These are phyloP conservation scores for Boletus coccyginus DNA, from an alignment of 768 basidiomycete species.

Conservation along the genomic window DNA sequence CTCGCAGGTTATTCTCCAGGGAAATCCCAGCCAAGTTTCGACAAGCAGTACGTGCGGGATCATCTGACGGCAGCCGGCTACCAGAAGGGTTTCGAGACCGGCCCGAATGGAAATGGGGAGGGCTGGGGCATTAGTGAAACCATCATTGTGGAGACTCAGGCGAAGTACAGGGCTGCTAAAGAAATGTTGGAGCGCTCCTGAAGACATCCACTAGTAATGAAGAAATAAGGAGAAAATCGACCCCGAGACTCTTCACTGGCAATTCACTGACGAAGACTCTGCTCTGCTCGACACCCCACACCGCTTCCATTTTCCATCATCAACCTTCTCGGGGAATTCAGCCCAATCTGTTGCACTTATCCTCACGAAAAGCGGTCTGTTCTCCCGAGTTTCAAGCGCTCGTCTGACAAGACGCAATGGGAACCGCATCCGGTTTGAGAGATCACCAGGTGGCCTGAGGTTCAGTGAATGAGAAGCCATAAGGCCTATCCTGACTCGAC, in stretches of 20 bases:
- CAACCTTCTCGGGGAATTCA: constrained; percentile 51
- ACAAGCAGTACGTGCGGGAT: constrained; percentile 95
- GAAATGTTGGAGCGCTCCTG: constrained; percentile 45
- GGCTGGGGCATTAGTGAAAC: constrained; percentile 79
- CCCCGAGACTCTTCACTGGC: constrained; percentile 44
- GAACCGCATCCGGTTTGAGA: constrained; percentile 72
- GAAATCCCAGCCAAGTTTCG: constrained; percentile 82
- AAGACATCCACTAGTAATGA: constrained; percentile 2
- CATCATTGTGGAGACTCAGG: constrained; percentile 73
- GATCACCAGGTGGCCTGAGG: constrained; percentile 37
- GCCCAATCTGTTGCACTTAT: constrained; percentile 71
- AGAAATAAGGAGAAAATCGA: constrained; percentile 50
- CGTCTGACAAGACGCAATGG: constrained; percentile 54
- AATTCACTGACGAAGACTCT: constrained; percentile 55
- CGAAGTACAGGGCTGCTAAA: constrained; percentile 78
- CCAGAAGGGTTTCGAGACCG: constrained; percentile 73
- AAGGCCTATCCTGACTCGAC: too few relatives aligned
- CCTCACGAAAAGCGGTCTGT: constrained; percentile 70
- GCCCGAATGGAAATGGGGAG: constrained; percentile 60
- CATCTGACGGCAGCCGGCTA: constrained; percentile 78
- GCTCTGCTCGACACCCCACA: constrained; percentile 79
- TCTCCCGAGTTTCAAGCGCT: constrained; percentile 54
- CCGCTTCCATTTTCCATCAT: constrained; percentile 53
- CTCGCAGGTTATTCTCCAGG: constrained; percentile 70
- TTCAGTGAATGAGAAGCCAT: too few relatives aligned